Base-by-base conservation (phyloP, 352 stramenopile genomes). In the Pythium aquatile region DNA sequence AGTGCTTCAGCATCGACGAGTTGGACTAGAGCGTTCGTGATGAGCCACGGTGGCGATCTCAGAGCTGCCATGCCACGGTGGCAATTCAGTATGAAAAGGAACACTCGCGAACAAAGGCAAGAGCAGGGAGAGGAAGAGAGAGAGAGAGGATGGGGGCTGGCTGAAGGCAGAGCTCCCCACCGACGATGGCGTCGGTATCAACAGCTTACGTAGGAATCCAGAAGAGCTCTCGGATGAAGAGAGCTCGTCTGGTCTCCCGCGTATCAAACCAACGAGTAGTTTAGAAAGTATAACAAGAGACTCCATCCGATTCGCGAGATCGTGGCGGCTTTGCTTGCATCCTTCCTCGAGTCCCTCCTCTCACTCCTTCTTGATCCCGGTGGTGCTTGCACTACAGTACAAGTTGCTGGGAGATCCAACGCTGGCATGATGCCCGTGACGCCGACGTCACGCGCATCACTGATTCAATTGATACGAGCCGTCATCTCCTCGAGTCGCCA, bases 1-100 rank as follows among this genome's bases (percentile, higher is more conserved):
- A 83, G 61, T 78, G 73, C 69, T 85, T 86, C 65, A 82, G 67
- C 60, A 76, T 86, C 35, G 79, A 88, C 44, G 79, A 88, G 51
- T 65, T 88, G 32, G 79, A 88, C 49, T 88, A 67, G 44, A 29
- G 8, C 42, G 17, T 20, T 32, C 8, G 3, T 48, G 39, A 48
- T 17, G 42, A 48, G 42, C 35, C 35, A 42, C 35, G 7, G 35
- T 42, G 35, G 35, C 35, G 10, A 42, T 42, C 35, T 42, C 35
- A 42, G 35, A 37, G 6, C 32, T 10, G 35, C 32, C 35, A 42
- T 42, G 35, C 11, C 10, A 42, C 14, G 3, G 14, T 47, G 39
- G 39, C 14, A 24, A 5, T 24, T 13, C 2, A 24, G 39, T 13
- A 47, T n/a, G 39, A 47, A 5, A 24, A 24, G 39, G 16, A 35